Evolutionary conservation across 176 grass and related monocot genomes (phyloP), one percentile per base, ranked within the genome.

Genomic region (Carex scoparia): DNA sequence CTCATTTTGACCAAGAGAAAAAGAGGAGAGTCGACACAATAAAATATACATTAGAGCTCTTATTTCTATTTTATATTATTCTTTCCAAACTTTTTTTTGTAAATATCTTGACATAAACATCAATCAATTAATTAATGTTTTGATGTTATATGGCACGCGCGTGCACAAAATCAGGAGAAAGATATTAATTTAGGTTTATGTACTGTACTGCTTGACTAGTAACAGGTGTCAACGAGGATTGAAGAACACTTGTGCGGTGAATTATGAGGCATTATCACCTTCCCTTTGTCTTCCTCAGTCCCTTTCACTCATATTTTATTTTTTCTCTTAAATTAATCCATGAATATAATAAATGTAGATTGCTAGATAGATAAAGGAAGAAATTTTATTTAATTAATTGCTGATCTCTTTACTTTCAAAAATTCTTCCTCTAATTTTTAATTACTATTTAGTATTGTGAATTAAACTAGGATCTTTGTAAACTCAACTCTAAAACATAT

Each of bases 171-270:
- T 23, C 9, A 49, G 10, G 44, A 19, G 69, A 49, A 53, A 11
- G 3, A 51, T 28, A 74, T 28, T 19, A 74, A 23, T 51, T 10
- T 27, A 49, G n/a, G n/a, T 9, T 9, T 28, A 27, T 49, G n/a
- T 49, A 12, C 1, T 23, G 23, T 35, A 2, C 1, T 35, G 23
- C 49, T 19, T 51, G 70, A 49, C 19, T 28, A 51, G 44, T 5
- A 18, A 18, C 67, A 44, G 67, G 42, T 1, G 71, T 75, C 71
- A 54, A 53, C 8, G 28, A 54, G 11, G 48, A 27, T 74, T 12
- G 70, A n/a, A 74, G 70, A 3, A 53, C 71, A 76, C 71, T 30
- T 76, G 71, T 78, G 12, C 23, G 73, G 73, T 55, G 51, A 16
- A 15, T 74, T 30, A 15, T 74, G 14, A 30, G 19, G 12, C 15